phyloP scores from a whole-genome alignment of 768 basidiomycete species.

The Thelephora aurantiotincta region DNA sequence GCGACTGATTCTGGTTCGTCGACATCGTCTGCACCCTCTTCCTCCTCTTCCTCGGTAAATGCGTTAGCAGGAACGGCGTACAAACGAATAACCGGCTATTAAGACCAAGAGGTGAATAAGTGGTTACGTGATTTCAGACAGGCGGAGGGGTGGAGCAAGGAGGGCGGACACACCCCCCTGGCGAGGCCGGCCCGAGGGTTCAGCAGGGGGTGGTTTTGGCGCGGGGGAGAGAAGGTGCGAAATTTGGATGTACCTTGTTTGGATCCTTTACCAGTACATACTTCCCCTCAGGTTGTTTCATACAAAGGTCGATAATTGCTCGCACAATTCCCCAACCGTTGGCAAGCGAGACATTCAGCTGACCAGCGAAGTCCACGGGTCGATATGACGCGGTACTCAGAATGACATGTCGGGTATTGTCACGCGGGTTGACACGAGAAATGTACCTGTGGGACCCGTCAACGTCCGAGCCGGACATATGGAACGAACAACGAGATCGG shows the following conservation, averaged over 20 bases:
- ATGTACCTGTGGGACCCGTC: conserved; percentile 53
- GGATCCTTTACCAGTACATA: conserved; percentile 97
- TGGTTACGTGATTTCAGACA: conserved; percentile 8
- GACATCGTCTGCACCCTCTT: conserved; percentile 27
- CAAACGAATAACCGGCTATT: conserved; percentile 81
- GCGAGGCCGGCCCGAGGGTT: not conserved
- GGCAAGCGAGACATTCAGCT: conserved; percentile 86
- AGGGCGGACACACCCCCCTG: not conserved
- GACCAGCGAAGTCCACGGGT: conserved; percentile 84
- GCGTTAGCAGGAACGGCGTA: conserved; percentile 85
- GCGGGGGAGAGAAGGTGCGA: not conserved
- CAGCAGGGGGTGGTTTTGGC: not conserved
- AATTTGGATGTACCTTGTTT: conserved; percentile 59
- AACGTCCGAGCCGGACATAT: conserved; percentile 9
- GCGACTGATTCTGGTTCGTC: conserved; percentile 25
- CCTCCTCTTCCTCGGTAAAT: conserved; percentile 73
- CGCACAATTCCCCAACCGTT: conserved; percentile 99
- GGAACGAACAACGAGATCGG: not conserved
- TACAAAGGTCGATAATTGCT: conserved; percentile 84
- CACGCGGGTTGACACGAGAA: conserved; percentile 85
- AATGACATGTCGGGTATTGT: conserved; percentile 92
- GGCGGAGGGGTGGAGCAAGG: not conserved
- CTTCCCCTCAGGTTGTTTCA: conserved; percentile 97
- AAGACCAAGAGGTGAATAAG: conserved; percentile 6
- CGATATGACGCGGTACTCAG: conserved; percentile 91